Evolutionary conservation across 2,329 filamentous ascomycete species (phyloP).

Genomic region (Trichophyton schoenleinii): DNA sequence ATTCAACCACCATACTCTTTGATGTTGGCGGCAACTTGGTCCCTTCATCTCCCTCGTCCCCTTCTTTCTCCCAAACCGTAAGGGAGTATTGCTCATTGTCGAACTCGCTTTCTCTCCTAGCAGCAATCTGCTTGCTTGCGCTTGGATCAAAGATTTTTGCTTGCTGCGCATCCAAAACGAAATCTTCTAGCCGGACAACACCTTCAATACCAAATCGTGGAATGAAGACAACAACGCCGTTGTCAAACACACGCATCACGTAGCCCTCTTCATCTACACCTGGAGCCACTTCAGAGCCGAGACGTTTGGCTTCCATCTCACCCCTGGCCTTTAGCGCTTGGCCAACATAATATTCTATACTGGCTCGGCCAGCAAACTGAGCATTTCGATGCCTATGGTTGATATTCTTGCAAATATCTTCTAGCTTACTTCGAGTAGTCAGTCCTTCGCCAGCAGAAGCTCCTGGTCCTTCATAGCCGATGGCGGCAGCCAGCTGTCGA

Average conservation of each 20-base stretch:
- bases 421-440: constrained; percentile 70
- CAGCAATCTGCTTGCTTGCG: constrained; percentile 8
- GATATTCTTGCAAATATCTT: constrained; percentile 95
- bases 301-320: constrained; percentile 26
- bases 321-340: constrained; percentile 74
- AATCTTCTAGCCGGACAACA: constrained; percentile 71
- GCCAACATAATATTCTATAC: constrained; percentile 94
- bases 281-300: constrained; percentile 7
- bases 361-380: constrained; percentile 85
- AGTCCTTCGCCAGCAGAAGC: constrained; percentile 66
- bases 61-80: constrained; percentile 44
- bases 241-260: constrained; percentile 93
- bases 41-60: constrained; percentile 36
- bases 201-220: constrained; percentile 92
- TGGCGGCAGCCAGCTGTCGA: constrained; percentile 85
- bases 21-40: constrained; percentile 24
- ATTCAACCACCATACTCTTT: constrained; percentile 48
- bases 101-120: constrained; percentile 59
- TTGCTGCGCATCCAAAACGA: constrained; percentile 43
- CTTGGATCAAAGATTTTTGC: neutral
- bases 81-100: constrained; percentile 78
- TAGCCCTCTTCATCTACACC: constrained; percentile 75
- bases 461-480: constrained; percentile 58
- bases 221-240: constrained; percentile 93
- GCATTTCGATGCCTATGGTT: constrained; percentile 95